Evolutionary conservation across 2,329 filamentous ascomycete genomes (phyloP), one percentile per base, ranked within the genome.

Genomic region (Pyricularia grisea): DNA sequence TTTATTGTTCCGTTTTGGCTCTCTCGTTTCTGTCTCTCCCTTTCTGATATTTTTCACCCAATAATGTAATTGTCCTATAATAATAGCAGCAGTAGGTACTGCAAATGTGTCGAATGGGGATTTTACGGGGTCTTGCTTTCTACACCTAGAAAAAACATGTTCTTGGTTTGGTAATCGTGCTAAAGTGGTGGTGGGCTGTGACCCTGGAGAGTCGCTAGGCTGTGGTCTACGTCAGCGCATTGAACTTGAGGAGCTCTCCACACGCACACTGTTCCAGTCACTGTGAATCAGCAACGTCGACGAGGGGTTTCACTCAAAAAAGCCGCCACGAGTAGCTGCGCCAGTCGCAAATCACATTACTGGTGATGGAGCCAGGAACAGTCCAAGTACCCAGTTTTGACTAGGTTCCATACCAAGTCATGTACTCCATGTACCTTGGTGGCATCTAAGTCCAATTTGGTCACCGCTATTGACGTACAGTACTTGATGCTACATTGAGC

Each of bases 141-240:
- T 55, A 55, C 42, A 42, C 33, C 33, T 42, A 27, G 23, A 17
- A 23, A 60, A 61, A 61, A 61, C 58, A 25, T 61, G 23, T 23
- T 61, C 42, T 20, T 55, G 42, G 42, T 55, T 55, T 55, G 42
- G 42, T 55, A 55, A 55, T 42, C 33, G 33, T 55, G 20, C 12
- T 27, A 64, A 31, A 27, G 61, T 66, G 64, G 27, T 66, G 65
- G 31, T 55, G 65, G 60, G 67, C 61, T 66, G 33, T 58, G 27
- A 20, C 28, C 11, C 23, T 61, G 58, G 58, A 61, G 23, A 25
- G n/a, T 14, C 23, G 23, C 10, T 61, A 25, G n/a, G 67, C 27
- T 30, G 69, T 66, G 65, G 65, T 61, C 70, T 68, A 70, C 70
- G 70, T 70, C 70, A 70, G 70, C 68, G 70, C 70, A 70, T 70